Evolutionary conservation across 495 filamentous ascomycete genomes (phyloP), one percentile per base, ranked within the genome.

Genomic region (Tuber borchii): DNA sequence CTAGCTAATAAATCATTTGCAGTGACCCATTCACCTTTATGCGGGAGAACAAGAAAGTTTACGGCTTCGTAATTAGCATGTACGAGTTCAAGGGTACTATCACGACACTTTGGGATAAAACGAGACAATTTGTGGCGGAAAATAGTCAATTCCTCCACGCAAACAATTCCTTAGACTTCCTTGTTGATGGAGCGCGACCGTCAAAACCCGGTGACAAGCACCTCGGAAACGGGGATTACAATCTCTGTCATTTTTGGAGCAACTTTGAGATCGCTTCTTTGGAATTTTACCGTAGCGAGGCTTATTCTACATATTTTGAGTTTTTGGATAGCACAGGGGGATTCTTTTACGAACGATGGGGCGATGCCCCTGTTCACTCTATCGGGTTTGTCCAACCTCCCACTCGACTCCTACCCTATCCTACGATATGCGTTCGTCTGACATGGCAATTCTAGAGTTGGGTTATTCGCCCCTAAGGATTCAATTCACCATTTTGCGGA

Each of bases 291-390:
- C 83, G 87, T 19, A 76, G 83, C n/a, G 76, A 82, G 19, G 83
- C 82, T n/a, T 89, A 89, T 77, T 85, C 85, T 69, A 83, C 84
- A 20, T 83, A 87, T 43, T 89, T 86, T 73, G 74, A 84, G n/a
- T 84, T 84, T 46, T 80, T 89, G 10, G 88, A 89, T 56, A 75
- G 74, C 26, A 76, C 79, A 0, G 87, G 88, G 8, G 87, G 87
- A 3, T 89, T 88, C 73, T 89, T 87, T 78, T 85, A 85, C 72
- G 87, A 89, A 79, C 82, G 87, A 83, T 89, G 86, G 88, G 87
- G 87, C 26, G 87, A 89, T 77, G 87, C 87, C 0, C 84, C 87
- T 14, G 86, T 89, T 12, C 87, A 89, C 75, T 83, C 84, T 8
- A 12, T 82, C 86, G 9, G 87, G 86, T 20, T 77, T 86, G 45